Evolutionary conservation across 148 eudicot species (phyloP), one percentile per base, ranked within the genome.

Genomic region (Tetragonia tetragonoides): DNA sequence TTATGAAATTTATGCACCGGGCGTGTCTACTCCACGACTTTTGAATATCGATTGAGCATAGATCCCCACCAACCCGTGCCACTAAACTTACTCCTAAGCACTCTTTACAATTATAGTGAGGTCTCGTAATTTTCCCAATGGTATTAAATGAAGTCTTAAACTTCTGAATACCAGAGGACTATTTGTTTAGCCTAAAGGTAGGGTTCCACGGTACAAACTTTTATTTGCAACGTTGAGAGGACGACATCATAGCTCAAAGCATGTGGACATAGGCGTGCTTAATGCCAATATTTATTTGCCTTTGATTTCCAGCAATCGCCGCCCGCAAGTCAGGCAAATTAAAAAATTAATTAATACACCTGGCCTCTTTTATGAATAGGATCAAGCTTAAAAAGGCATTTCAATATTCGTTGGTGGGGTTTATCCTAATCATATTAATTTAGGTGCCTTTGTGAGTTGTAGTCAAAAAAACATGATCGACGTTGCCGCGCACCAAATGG

Each of bases 231-330:
- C 18, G 61, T 8, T 56, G 49, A 46, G 57, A 18, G 62, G 28
- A 38, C 57, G 16, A 57, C 63, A 56, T 56, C 75, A 73, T 56
- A 73, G 15, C 8, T 47, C 20, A 49, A 73, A 56, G 41, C 77
- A 74, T 62, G 77, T 74, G 77, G 40, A n/a, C 44, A 14, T 62
- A 74, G 17, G 77, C 77, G 68, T 74, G 77, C 44, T 62, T 44
- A 10, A 37, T 66, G 65, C 39, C 49, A 18, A 40, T 10, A 59
- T 20, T 18, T 59, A 1, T 49, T 10, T 69, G 14, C 12, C 15
- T 14, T 38, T 37, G 1, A 4, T 28, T 23, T 72, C 38, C 7
- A 39, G 66, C 66, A 59, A 73, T 56, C 10, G 16, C 65, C 65
- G 44, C 49, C 72, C 66, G 73, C 65, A 79, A 73, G 4, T 54